A percentile compares a stretch with the other conserved stretches of the same genome.
Conservation (phyloP, 257 asterid genomes). For the Salvia splendens region DNA sequence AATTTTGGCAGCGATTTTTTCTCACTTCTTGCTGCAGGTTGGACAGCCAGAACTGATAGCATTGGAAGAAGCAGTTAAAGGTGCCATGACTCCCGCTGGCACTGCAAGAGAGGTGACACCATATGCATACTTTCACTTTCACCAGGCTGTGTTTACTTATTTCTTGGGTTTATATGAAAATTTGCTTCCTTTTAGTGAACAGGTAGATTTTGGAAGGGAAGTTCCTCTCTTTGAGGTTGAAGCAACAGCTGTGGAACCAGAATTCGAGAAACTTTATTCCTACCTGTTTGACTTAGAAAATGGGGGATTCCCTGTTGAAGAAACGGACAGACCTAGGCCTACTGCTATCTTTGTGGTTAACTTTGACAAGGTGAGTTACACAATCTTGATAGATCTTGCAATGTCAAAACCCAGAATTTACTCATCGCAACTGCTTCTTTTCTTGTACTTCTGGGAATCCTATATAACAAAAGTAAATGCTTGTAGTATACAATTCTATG, state of each 20-base stretch:
- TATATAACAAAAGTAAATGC: conserved; percentile 19
- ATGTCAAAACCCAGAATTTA: conserved; percentile 3
- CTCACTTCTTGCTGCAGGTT: conserved; percentile 52
- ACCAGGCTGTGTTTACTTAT: conserved; percentile 3
- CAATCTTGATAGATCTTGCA: conserved; percentile 29
- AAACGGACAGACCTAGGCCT: conserved; percentile 83
- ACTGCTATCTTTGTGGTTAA: conserved; percentile 84
- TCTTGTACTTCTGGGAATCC: conserved; percentile 26
- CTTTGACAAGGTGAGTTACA: conserved; percentile 79
- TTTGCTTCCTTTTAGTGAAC: conserved; percentile 38
- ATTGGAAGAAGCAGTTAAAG: conserved; percentile 75
- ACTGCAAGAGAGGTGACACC: conserved; percentile 88
- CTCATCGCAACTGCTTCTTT: conserved; percentile 15
- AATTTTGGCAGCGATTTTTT: conserved; percentile 20
- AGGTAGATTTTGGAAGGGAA: conserved; percentile 95
- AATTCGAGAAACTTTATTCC: conserved; percentile 87
- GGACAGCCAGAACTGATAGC: conserved; percentile 91
- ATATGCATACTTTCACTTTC: conserved; percentile 28
- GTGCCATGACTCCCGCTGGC: conserved; percentile 81
- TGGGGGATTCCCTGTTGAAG: conserved; percentile 61
- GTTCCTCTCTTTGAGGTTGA: conserved; percentile 96
- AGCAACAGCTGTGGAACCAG: conserved; percentile 83
- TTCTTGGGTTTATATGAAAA: conserved; percentile 27
- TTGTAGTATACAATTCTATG: conserved; percentile 8
- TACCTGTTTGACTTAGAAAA: conserved; percentile 78